Percentiles rank a stretch among this genome's conserved stretches.
These are phyloP conservation scores for Cystofilobasidium ferigula DNA, from an alignment of 768 basidiomycete genomes.

Conservation along the genomic window DNA sequence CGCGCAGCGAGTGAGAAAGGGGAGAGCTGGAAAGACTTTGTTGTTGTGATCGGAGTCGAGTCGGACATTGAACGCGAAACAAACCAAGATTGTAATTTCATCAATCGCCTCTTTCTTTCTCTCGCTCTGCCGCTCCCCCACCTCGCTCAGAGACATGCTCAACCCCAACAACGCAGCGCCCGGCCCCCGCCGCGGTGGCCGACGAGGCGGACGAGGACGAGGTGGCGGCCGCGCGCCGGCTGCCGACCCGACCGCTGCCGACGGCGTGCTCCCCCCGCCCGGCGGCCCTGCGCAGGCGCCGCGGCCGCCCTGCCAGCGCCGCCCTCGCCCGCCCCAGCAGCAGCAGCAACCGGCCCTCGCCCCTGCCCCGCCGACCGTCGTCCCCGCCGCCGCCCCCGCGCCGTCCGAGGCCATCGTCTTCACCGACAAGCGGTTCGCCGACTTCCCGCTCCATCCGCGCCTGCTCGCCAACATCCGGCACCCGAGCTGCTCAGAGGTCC, in stretches of 20 bases:
- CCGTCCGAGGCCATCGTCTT: not conserved
- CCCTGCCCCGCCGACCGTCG: not conserved
- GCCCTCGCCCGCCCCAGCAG: not conserved
- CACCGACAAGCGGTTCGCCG: constrained; percentile 4
- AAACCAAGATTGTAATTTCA: too few species aligned
- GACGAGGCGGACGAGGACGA: not conserved
- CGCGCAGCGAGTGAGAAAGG: too few species aligned
- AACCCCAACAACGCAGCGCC: constrained; percentile 2
- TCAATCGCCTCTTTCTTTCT: too few species aligned
- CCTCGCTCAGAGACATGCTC: not conserved
- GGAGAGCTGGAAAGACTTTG: too few species aligned
- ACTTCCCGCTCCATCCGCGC: not conserved
- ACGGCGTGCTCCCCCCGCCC: not conserved
- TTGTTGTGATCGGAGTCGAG: too few species aligned
- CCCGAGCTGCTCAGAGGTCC: not conserved
- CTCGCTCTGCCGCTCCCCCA: too few species aligned
- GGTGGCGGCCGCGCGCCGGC: not conserved
- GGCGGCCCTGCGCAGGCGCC: not conserved
- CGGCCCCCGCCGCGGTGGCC: not conserved
- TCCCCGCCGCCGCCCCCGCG: not conserved
- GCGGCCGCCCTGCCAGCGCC: too few species aligned
- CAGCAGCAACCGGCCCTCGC: not conserved
- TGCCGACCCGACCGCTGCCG: not conserved
- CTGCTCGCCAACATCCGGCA: constrained; percentile 1
- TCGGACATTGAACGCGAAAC: too few species aligned